Percentiles rank a stretch among this genome's conserved stretches.
These are phyloP conservation scores for Phanerochaete carnosa DNA, from an alignment of 768 basidiomycete genomes.

Conservation along the genomic window DNA sequence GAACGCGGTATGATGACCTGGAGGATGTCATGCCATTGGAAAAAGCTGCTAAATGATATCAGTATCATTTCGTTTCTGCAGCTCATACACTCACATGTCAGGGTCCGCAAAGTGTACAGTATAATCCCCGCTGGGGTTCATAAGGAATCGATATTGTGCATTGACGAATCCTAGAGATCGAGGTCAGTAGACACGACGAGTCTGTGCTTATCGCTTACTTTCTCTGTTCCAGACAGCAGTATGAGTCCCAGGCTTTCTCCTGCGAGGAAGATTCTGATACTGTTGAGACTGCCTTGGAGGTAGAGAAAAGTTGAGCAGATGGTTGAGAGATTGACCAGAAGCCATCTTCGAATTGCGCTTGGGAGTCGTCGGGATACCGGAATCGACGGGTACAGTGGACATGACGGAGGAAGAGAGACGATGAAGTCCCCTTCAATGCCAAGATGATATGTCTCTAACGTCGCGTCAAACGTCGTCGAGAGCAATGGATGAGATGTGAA, in stretches of 20 bases:
- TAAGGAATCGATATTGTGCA: conserved; percentile 92
- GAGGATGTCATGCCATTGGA: conserved; percentile 94
- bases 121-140: conserved; percentile 90
- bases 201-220: conserved; percentile 53
- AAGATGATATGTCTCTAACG: neutral
- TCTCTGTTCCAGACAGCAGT: conserved; percentile 87
- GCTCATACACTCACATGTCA: conserved; percentile 68
- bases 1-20: conserved; percentile 91
- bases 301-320: conserved; percentile 91
- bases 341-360: conserved; percentile 70
- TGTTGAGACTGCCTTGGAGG: conserved; percentile 79
- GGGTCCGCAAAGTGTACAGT: conserved; percentile 97
- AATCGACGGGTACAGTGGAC: conserved; percentile 12
- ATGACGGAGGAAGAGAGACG: conserved; percentile 21
- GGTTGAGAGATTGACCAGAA: conserved; percentile 64
- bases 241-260: conserved; percentile 62
- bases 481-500: conserved; percentile 17
- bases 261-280: conserved; percentile 56
- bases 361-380: conserved; percentile 47
- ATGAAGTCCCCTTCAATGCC: conserved; percentile 21
- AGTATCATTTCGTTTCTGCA: conserved; percentile 11
- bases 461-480: conserved; percentile 1
- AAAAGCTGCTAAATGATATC: conserved; percentile 54
- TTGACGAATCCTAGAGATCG: conserved; percentile 77
- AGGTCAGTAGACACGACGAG: conserved; percentile 6